A percentile compares a stretch with the other conserved stretches of the same genome.
These are phyloP conservation scores for Diphasiastrum complanatum DNA, from an alignment of 83 land plant genomes.

Conservation along the genomic window DNA sequence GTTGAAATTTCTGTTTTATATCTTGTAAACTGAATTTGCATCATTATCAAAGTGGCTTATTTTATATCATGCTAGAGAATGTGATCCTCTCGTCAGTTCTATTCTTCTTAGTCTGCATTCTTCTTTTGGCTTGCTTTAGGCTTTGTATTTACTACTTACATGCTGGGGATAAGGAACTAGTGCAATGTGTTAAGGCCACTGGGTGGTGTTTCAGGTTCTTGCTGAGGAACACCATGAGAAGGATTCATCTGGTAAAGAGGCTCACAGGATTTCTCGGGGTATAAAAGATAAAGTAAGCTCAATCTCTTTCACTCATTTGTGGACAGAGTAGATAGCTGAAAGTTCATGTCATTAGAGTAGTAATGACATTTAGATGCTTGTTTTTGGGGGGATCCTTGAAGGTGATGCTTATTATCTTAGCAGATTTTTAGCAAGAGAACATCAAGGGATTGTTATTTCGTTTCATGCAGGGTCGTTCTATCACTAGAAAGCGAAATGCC, in stretches of 20 bases:
- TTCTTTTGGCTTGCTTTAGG: no score
- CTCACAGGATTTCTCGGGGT: constrained; percentile 59
- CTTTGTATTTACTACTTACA: no score
- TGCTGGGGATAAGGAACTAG: not conserved
- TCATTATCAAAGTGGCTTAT: no score
- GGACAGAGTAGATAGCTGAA: not conserved
- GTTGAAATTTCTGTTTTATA: no score
- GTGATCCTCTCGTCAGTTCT: no score
- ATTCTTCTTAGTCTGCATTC: no score
- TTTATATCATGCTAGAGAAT: no score
- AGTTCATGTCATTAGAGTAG: constrained; percentile 2
- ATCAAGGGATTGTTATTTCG: not conserved
- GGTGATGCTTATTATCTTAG: not conserved
- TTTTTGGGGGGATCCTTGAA: not conserved
- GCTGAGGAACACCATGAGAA: constrained; percentile 75
- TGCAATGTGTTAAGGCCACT: no score
- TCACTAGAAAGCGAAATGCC: constrained; percentile 53
- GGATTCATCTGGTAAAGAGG: constrained; percentile 60
- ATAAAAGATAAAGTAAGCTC: constrained; percentile 54
- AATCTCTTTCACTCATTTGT: not conserved
- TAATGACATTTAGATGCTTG: not conserved
- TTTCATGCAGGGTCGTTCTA: constrained; percentile 57
- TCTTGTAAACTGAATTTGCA: no score
- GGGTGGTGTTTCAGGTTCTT: no score
- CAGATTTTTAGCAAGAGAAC: no score